Percentiles rank a stretch among this genome's conserved stretches.
These are phyloP conservation scores for Pelargonium cotyledonis DNA, from an alignment of 441 rosid species.

Conservation along the genomic window DNA sequence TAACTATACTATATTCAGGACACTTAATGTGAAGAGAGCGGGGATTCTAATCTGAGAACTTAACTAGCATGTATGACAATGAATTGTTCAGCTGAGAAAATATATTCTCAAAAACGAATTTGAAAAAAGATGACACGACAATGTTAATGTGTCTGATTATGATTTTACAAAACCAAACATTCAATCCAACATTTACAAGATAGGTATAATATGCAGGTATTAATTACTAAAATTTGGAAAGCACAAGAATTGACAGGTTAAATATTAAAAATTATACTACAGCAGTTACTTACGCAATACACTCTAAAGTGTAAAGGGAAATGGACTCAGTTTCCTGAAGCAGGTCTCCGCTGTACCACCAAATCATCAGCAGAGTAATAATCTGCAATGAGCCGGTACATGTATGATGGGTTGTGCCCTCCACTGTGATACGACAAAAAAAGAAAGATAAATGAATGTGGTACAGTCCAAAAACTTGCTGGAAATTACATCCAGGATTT, in stretches of 20 bases:
- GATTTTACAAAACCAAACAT: constrained; percentile 1
- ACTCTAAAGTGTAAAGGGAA: constrained; percentile 7
- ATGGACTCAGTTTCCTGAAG: constrained; percentile 31
- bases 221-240: too few species aligned
- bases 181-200: neutral
- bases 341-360: constrained; percentile 51
- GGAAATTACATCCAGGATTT: neutral
- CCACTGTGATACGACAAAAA: constrained; percentile 46
- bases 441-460: neutral
- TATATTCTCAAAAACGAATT: too few species aligned
- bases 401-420: constrained; percentile 96
- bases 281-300: constrained; percentile 16
- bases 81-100: too few species aligned
- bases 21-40: too few species aligned
- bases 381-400: constrained; percentile 92
- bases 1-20: neutral
- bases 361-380: constrained; percentile 95
- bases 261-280: neutral
- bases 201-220: neutral
- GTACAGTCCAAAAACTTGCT: neutral
- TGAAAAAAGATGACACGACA: neutral
- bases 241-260: too few species aligned
- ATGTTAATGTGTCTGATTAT: neutral
- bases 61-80: too few species aligned
- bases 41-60: too few species aligned